Evolutionary conservation across 176 grass and related monocot species (phyloP), one percentile per base, ranked within the genome.

Genomic region (Zoysia pacifica): DNA sequence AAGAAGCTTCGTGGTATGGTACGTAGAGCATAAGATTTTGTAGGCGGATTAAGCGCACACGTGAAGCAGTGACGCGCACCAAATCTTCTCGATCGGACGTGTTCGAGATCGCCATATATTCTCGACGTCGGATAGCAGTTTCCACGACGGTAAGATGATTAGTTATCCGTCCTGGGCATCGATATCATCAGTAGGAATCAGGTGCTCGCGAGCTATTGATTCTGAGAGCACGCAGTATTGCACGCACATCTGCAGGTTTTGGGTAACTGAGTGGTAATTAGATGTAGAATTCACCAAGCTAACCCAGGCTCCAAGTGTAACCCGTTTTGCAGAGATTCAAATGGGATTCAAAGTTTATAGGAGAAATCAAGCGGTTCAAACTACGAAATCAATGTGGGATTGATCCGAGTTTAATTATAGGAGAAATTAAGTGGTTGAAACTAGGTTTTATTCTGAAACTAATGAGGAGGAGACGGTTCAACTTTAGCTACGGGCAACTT

Each of bases 71-170:
- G 71, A 75, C 28, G 62, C 71, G 49, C 62, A 66, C 50, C 80
- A 43, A 20, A 68, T 69, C 50, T 41, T 55, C 7, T 60, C 15
- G 16, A 0, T 55, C 43, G 1, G 62, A 55, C n/a, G 77, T n/a
- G 77, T 44, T 79, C 1, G 64, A 28, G 28, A 52, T 54, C 39
- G 49, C 80, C 66, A 84, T 77, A 77, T 78, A 63, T 84, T 84
- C 82, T 28, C 28, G 28, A 28, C 28, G 0, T 28, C 13, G 45
- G 11, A 49, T 49, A 6, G 54, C 36, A 51, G 13, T 78, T 85
- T 71, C 83, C 74, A 45, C 39, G 67, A 72, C 11, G 40, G 38
- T 35, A 15, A 11, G 38, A 70, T 54, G 37, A 44, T 7, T 71
- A 48, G 54, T 58, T 69, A 13, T 28, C 38, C 56, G 36, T 45